Percentiles rank a stretch among this genome's conserved stretches.
phyloP scores from a whole-genome alignment of 192 early-diverging fungal genomes.

The Oehlia diaphana region DNA sequence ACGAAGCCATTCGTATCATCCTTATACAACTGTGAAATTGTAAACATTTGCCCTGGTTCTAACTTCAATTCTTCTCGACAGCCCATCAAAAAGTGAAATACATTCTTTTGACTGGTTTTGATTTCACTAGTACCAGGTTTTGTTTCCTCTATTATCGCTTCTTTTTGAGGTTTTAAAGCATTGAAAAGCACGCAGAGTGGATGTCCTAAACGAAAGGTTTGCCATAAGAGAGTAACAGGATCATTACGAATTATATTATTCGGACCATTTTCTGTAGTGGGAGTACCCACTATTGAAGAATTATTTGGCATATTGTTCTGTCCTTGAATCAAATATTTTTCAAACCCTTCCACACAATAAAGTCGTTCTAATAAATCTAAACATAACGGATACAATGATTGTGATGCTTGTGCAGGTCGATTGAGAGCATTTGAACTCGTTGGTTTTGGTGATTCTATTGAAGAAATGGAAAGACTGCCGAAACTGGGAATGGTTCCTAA shows the following conservation, averaged over 20 bases:
- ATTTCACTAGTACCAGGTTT: constrained; percentile 40
- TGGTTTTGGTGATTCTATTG: constrained; percentile 42
- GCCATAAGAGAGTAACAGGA: constrained; percentile 73
- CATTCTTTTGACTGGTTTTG: constrained; percentile 78
- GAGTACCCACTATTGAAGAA: constrained; percentile 32
- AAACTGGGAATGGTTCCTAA: constrained; percentile 18
- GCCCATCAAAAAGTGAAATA: constrained; percentile 87
- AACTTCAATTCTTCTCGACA: constrained; percentile 77
- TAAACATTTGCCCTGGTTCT: constrained; percentile 77
- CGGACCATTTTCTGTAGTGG: constrained; percentile 25
- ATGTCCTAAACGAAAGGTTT: constrained; percentile 68
- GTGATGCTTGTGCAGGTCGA: constrained; percentile 35
- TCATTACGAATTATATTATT: constrained; percentile 41
- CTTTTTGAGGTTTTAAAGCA: constrained; percentile 61
- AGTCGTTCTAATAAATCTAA: constrained; percentile 69
- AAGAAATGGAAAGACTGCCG: constrained; percentile 4
- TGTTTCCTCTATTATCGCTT: constrained; percentile 47
- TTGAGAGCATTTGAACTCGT: constrained; percentile 41
- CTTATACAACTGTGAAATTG: constrained; percentile 84
- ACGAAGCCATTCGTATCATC: constrained; percentile 97
- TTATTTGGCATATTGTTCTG: constrained; percentile 41
- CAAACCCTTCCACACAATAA: constrained; percentile 69
- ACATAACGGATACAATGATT: constrained; percentile 75
- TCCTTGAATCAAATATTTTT: constrained; percentile 55
- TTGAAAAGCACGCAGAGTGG: constrained; percentile 74